Base-by-base conservation (phyloP, 2,329 filamentous ascomycete species). In the Cladophialophora bantiana region DNA sequence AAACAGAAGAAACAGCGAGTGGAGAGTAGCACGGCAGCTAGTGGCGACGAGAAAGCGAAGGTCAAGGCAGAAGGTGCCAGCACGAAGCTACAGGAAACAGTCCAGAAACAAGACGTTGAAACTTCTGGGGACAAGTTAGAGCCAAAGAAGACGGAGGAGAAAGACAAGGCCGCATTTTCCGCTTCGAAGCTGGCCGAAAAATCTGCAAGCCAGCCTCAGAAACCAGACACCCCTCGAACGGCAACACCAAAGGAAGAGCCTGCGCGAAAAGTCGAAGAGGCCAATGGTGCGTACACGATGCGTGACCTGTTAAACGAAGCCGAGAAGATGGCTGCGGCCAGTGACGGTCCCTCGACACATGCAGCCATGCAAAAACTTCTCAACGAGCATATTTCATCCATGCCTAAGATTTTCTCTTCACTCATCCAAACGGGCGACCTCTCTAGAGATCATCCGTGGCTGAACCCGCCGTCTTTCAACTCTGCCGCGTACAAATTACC, bases 1-100 rank as follows among this genome's bases (percentile, higher is more conserved):
- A 89, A 84, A 70, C 80, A 81, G 31, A 84, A 83, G 75, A 83
- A 66, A 54, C 59, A 61, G 20, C 40, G 62, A 56, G 56, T 64
- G 10, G 68, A 65, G 10, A 66, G 58, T 40, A 67, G 65, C 61
- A 42, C 67, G 13, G 20, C 64, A 2, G 52, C 53, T 36, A 63
- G 35, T 59, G 62, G 62, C 5, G 69, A 63, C n/a, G 67, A 69
- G 20, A 36, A 15, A 9, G 52, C 57, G 12, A 53, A 52, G n/a
- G 36, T 58, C 5, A 52, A 40, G 34, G 13, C n/a, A n/a, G 55
- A 57, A 18, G 26, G n/a, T n/a, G 32, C 38, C 18, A 34, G 18
- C n/a, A 31, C 64, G 1, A 66, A 55, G 40, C 40, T 18, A 15
- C 38, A 48, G 31, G 59, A 63, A 31, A 9, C 35, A 13, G 34